Evolutionary conservation across 2,329 filamentous ascomycete genomes (phyloP).

Genomic region (Corynespora cassiicola): DNA sequence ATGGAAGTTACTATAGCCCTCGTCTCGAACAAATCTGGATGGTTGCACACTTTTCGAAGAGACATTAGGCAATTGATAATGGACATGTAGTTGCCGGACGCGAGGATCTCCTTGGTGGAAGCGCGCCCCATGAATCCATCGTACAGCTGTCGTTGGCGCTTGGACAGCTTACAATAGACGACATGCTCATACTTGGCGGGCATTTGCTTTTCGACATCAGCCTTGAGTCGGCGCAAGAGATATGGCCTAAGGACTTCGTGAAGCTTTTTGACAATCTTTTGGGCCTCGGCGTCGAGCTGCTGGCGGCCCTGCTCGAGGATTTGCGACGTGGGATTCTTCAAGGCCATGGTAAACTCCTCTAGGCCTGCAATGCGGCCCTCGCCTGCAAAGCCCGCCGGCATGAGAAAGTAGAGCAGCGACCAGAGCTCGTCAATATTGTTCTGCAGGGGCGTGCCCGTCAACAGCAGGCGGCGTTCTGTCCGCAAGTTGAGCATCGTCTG

Average conservation of each 20-base stretch:
- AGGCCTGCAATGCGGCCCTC: constrained; percentile 91
- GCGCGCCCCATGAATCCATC: constrained; percentile 93
- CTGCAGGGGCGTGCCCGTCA: constrained; percentile 94
- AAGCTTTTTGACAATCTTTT: constrained; percentile 88
- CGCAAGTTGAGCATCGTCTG: constrained; percentile 94
- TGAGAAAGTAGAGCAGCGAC: constrained; percentile 95
- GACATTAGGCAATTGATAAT: constrained; percentile 99
- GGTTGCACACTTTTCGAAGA: constrained; percentile 96
- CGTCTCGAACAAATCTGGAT: constrained; percentile 95
- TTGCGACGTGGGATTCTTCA: constrained; percentile 92
- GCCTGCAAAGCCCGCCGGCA: constrained; percentile 84
- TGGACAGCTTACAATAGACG: constrained; percentile 92
- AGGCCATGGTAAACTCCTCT: constrained; percentile 96
- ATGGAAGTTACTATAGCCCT: constrained; percentile 97
- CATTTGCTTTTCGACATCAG: constrained; percentile 99
- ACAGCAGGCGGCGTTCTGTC: constrained; percentile 81
- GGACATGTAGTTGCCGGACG: constrained; percentile 93
- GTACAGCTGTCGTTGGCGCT: constrained; percentile 92
- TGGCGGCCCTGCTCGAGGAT: constrained; percentile 94
- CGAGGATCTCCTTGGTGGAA: constrained; percentile 86
- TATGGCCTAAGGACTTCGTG: constrained; percentile 95
- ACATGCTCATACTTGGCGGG: constrained; percentile 98
- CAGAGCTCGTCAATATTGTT: constrained; percentile 97
- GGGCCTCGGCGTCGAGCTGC: constrained; percentile 92
- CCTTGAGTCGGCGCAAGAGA: constrained; percentile 86